Conservation (phyloP, 192 early-diverging fungal species). For the Rhizoclosmatium globosum region DNA sequence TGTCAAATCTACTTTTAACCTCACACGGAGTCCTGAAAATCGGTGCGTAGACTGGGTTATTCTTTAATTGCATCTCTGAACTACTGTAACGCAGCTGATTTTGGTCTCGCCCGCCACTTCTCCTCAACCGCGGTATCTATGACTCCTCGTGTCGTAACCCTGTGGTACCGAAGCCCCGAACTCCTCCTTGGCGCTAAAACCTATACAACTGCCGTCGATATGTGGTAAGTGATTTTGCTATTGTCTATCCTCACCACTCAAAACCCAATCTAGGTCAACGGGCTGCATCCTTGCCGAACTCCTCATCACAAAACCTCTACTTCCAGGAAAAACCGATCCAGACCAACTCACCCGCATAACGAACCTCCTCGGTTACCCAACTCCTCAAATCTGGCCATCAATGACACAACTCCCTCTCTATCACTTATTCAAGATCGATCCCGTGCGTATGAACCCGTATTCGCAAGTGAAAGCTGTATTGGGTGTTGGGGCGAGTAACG, state of each 20-base stretch:
- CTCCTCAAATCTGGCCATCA: conserved; percentile 81
- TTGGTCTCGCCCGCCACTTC: conserved; percentile 88
- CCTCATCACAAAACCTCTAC: conserved; percentile 73
- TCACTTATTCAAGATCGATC: conserved; percentile 62
- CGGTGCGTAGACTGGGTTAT: conserved; percentile 50
- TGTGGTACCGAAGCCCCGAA: conserved; percentile 98
- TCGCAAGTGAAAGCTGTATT: conserved; percentile 68
- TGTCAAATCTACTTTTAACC: conserved; percentile 92
- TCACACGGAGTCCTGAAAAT: conserved; percentile 91
- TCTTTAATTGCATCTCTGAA: background rate
- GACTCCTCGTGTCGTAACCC: conserved; percentile 91
- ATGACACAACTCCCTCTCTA: conserved; percentile 71
- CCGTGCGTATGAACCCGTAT: conserved; percentile 47
- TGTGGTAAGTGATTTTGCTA: conserved; percentile 64
- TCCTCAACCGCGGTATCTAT: conserved; percentile 76
- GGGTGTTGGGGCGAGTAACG: conserved; percentile 50
- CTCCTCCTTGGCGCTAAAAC: conserved; percentile 85
- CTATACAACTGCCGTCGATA: conserved; percentile 88
- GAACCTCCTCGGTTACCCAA: conserved; percentile 89
- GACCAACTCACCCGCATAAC: conserved; percentile 88
- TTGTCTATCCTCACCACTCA: background rate
- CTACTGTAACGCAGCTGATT: conserved; percentile 72
- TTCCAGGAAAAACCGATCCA: conserved; percentile 89
- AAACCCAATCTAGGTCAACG: conserved; percentile 70
- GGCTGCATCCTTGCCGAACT: conserved; percentile 97